phyloP scores from a whole-genome alignment of 2,329 filamentous ascomycete genomes.

The Hysterium pulicare region DNA sequence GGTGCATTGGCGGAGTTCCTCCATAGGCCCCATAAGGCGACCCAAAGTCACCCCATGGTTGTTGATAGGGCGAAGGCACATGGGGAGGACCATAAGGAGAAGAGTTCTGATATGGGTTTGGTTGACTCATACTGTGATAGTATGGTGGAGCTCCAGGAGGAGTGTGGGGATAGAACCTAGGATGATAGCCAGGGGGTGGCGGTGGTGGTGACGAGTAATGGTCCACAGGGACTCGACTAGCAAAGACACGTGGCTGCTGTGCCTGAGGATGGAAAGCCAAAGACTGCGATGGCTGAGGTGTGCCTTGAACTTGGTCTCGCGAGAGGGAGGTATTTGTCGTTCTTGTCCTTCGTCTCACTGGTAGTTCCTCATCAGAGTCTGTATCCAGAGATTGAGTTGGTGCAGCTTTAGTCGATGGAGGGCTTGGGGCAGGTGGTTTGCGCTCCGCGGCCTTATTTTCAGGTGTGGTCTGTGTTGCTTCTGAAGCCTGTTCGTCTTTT shows the following conservation, averaged over 20 bases:
- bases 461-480: too few relatives aligned
- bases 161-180: constrained; percentile 27
- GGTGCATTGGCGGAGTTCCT: constrained; percentile 27
- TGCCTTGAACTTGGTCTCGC: constrained; percentile 18
- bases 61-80: constrained; percentile 35
- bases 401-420: neutral
- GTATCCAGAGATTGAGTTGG: neutral
- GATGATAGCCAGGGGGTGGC: constrained; percentile 53
- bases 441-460: constrained; percentile 1
- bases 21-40: constrained; percentile 34
- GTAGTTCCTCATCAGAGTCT: neutral
- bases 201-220: constrained; percentile 58
- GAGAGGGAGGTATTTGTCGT: constrained; percentile 4
- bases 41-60: constrained; percentile 33
- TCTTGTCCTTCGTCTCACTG: constrained; percentile 19
- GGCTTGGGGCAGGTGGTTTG: constrained; percentile 1
- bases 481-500: too few relatives aligned
- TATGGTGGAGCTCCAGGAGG: constrained; percentile 32
- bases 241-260: constrained; percentile 29
- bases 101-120: constrained; percentile 25
- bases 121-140: constrained; percentile 36
- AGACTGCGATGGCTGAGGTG: constrained; percentile 7
- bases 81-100: constrained; percentile 31
- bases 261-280: constrained; percentile 20
- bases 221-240: constrained; percentile 34